Evolutionary conservation across 352 stramenopile genomes (phyloP), one percentile per base, ranked within the genome.

Genomic region (Phytopythium chamaehyphon): DNA sequence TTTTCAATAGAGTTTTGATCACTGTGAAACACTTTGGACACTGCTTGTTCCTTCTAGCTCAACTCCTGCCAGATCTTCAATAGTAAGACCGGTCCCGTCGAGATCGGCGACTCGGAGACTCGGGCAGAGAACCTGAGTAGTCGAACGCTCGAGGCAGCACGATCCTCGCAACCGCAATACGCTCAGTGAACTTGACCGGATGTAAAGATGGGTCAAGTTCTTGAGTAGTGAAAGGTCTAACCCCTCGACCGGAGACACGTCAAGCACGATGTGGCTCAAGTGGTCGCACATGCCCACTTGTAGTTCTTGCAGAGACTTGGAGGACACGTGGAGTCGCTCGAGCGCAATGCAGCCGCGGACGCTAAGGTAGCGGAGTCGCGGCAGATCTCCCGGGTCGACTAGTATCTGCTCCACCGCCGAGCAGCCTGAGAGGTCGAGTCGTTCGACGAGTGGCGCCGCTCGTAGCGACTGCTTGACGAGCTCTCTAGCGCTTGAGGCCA

Each of bases 141-240:
- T 71, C 47, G 63, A 57, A 6, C 47, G 66, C 40, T 51, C 47
- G 3, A 91, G 59, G 38, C 71, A 64, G 6, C 37, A 61, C 46
- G 73, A 83, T 12, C 70, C 73, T n/a, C 55, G 66, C 2, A 91
- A 54, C 18, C 75, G 76, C 15, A 89, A 54, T 16, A 51, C 44
- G 3, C 51, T 58, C 6, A 91, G 58, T 6, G 66, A 62, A 18
- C 57, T 51, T 9, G 75, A 76, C 18, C 65, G 67, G 24, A 91
- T 61, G 42, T 73, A 76, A 44, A 89, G 44, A 26, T 86, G 64
- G 21, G 62, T 79, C 42, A 91, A 56, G 15, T 61, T 66, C 57
- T 77, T 77, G 26, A 89, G 58, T 23, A 76, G 85, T n/a, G 80
- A 86, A 47, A 89, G 52, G 38, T 91, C 68, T 16, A 88, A 54